Conservation (phyloP, 1,284 basidiomycete species). For the Apiotrichum siamense region DNA sequence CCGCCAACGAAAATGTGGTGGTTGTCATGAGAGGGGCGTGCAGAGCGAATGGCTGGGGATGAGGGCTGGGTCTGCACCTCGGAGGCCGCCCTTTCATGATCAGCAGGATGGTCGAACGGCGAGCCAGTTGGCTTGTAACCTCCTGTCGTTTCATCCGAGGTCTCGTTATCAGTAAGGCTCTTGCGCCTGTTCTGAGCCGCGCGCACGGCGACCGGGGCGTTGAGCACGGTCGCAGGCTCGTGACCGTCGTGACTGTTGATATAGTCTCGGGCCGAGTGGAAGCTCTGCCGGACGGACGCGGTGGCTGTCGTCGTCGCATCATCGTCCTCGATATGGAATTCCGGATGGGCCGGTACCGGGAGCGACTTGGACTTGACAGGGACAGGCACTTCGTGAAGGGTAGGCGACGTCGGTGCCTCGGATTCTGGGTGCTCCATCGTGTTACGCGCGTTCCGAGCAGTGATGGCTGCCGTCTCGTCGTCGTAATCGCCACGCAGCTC, state of each 20-base stretch:
- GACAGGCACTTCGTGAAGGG: conserved; percentile 21
- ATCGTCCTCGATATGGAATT: conserved; percentile 3
- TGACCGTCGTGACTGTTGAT: background rate
- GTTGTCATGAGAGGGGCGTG: background rate
- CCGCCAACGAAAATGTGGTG: background rate
- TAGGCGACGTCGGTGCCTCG: conserved; percentile 37
- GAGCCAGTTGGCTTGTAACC: background rate
- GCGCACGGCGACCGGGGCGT: background rate
- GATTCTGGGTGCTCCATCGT: conserved; percentile 17
- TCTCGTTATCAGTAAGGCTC: too few species aligned
- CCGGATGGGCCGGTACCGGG: background rate
- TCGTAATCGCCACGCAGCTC: conserved; percentile 10
- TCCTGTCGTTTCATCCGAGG: too few species aligned
- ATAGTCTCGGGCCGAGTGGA: conserved; percentile 12
- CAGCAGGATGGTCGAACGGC: background rate
- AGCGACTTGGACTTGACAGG: background rate
- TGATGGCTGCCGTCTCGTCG: conserved; percentile 26
- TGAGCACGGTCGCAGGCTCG: background rate
- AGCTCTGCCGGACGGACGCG: conserved; percentile 15
- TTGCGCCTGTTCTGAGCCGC: too few species aligned
- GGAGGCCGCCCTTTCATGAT: too few species aligned
- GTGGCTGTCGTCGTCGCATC: conserved; percentile 9
- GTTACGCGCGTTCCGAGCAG: conserved; percentile 20
- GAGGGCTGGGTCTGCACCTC: too few species aligned
- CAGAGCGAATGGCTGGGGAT: background rate